Conservation (phyloP, 1,284 basidiomycete genomes). For the Vanrija humicola region DNA sequence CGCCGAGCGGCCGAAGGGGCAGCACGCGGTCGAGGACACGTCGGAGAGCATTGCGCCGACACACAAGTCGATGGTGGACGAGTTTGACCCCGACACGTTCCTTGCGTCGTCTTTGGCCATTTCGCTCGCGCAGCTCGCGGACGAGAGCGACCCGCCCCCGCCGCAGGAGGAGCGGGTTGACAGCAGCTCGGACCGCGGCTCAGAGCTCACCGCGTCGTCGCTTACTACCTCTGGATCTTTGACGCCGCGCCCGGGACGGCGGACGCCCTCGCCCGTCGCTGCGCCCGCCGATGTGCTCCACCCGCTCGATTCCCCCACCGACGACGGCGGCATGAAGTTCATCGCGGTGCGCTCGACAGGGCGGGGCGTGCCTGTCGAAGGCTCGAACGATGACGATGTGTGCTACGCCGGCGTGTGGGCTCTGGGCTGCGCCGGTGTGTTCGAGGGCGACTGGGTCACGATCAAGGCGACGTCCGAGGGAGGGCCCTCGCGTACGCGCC, state of each 20-base stretch:
- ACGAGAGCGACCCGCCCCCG: constrained; percentile 21
- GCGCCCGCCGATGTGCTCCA: constrained; percentile 19
- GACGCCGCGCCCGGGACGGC: constrained; percentile 40
- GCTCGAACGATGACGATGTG: constrained; percentile 16
- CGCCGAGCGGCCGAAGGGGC: constrained; percentile 17
- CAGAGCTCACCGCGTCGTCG: constrained; percentile 14
- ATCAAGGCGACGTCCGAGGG: constrained; percentile 21
- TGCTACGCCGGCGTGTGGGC: constrained; percentile 52
- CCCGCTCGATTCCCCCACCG: constrained; percentile 7
- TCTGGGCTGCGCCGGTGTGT: constrained; percentile 67
- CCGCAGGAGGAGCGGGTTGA: constrained; percentile 4
- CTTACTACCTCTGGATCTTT: constrained; percentile 41
- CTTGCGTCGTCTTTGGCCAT: constrained; percentile 11
- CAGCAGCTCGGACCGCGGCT: constrained; percentile 10
- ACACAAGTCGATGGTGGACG: constrained; percentile 26
- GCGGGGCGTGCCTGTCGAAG: not conserved
- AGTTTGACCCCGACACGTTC: constrained; percentile 38
- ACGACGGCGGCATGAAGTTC: constrained; percentile 15
- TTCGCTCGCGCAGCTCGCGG: constrained; percentile 23
- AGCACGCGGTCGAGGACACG: constrained; percentile 17
- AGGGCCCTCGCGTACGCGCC: constrained; percentile 21
- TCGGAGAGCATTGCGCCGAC: constrained; percentile 25
- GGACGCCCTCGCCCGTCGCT: constrained; percentile 26
- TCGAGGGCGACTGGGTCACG: constrained; percentile 84
- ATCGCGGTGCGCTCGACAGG: constrained; percentile 1